phyloP scores from a whole-genome alignment of 768 basidiomycete genomes.

The Fomitopsis serialis region DNA sequence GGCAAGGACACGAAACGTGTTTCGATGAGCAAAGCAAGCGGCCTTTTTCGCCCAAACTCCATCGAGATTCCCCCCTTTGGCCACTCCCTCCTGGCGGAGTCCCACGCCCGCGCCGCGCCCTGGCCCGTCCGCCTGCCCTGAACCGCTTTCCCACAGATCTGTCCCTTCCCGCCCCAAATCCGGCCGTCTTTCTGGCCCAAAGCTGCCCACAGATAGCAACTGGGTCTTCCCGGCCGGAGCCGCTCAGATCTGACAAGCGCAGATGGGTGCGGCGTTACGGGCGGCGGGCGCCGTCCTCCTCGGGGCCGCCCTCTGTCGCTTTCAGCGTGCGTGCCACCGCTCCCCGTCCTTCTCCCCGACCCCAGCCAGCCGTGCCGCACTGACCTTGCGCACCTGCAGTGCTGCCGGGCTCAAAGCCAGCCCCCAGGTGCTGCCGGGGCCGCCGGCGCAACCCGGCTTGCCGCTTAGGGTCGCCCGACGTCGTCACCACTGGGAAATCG shows the following conservation, averaged over 20 bases:
- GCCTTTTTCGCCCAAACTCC: slow-evolving; percentile 31
- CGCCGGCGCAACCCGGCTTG: background rate
- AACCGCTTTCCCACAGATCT: background rate
- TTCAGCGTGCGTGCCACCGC: too few species aligned
- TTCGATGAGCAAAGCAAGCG: slow-evolving; percentile 46
- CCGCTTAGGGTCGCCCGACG: background rate
- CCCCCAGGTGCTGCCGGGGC: too few species aligned
- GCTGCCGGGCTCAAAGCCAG: too few species aligned
- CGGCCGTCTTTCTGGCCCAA: background rate
- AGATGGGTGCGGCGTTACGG: background rate
- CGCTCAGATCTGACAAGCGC: background rate
- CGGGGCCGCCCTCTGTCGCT: background rate
- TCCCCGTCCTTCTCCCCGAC: too few species aligned
- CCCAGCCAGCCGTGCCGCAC: too few species aligned
- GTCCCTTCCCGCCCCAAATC: background rate
- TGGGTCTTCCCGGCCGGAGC: background rate
- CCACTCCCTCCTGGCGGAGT: background rate
- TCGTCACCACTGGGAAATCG: background rate
- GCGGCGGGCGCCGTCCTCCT: background rate
- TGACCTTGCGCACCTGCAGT: too few species aligned
- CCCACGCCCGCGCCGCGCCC: slow-evolving; percentile 1
- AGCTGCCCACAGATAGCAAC: background rate
- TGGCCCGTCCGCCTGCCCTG: slow-evolving; percentile 2
- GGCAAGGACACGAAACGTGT: slow-evolving; percentile 73
- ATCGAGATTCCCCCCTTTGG: slow-evolving; percentile 10